Evolutionary conservation across 495 filamentous ascomycete species (phyloP), one percentile per base, ranked within the genome.

Genomic region (Tuber indicum): DNA sequence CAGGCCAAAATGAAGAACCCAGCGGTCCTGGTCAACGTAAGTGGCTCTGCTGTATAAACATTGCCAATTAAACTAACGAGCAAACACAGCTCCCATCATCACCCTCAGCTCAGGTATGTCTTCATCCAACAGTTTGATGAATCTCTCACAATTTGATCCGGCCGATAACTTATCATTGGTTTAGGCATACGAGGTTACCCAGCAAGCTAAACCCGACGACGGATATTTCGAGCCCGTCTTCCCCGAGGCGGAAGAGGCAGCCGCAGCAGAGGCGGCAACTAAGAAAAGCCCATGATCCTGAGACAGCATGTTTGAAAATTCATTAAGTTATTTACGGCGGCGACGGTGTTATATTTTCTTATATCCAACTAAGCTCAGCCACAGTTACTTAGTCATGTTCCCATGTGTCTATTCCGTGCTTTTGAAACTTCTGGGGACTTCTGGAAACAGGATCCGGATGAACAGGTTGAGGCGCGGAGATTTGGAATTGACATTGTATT

Each of bases 131-230:
- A 62, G 19, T 36, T 42, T 45, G 23, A 32, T 43, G 26, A 66
- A 45, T 19, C 36, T 49, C 17, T 39, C 32, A 47, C 36, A 72
- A 2, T 4, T 17, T 26, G n/a, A 19, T 23, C 45, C 19, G 32
- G 12, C n/a, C n/a, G 44, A 21, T 5, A 36, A 36, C 26, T 66
- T 14, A 66, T 36, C 58, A 66, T 26, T 26, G 12, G 26, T n/a
- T 44, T 76, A 78, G 77, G 77, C 77, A 44, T 78, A 78, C 52
- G 77, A 78, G 70, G 71, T 72, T 23, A 75, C 70, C 46, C 77
- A 72, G 70, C 49, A 70, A 6, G 49, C 77, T n/a, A 73, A 78
- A 70, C 52, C 43, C 0, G 75, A 72, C 41, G 43, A 69, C n/a
- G 49, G 49, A 49, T 76, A 52, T 46, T 78, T 78, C 39, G 74